phyloP scores from a whole-genome alignment of 2,329 filamentous ascomycete species.

The Venturia effusa region DNA sequence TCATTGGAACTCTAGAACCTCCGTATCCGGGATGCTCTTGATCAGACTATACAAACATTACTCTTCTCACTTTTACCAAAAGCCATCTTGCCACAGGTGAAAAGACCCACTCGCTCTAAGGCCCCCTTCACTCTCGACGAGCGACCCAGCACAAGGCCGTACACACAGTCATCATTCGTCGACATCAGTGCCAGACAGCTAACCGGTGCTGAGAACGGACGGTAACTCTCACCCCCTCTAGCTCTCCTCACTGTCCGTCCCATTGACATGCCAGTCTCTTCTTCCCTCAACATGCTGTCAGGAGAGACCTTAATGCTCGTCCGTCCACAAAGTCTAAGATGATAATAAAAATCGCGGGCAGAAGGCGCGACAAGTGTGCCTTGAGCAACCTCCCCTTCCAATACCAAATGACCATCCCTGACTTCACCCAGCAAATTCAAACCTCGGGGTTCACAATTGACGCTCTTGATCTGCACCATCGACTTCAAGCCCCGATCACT shows the following conservation, averaged over 20 bases:
- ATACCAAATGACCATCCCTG: not conserved
- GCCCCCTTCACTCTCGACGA: not conserved
- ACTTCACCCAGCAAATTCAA: not conserved
- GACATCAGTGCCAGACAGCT: not conserved
- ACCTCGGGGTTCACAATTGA: not conserved
- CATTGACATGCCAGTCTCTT: not conserved
- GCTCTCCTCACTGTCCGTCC: not conserved
- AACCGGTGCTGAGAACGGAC: not conserved
- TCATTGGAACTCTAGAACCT: too few relatives aligned
- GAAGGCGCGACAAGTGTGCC: not conserved
- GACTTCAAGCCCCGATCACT: not conserved
- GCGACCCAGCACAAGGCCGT: not conserved
- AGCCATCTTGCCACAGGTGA: not conserved
- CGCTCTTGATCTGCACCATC: not conserved
- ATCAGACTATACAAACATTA: not conserved
- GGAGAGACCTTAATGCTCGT: not conserved
- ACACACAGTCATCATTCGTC: not conserved
- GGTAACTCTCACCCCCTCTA: not conserved
- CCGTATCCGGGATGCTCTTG: too few relatives aligned
- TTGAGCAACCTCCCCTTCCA: not conserved
- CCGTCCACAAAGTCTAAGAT: not conserved
- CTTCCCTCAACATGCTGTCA: not conserved
- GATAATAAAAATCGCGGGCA: not conserved
- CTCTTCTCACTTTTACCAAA: not conserved
- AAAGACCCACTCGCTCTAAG: not conserved